These are phyloP conservation scores for Plasmodium berghei DNA, from an alignment of 169 alveolate species.

Conservation along the genomic window DNA sequence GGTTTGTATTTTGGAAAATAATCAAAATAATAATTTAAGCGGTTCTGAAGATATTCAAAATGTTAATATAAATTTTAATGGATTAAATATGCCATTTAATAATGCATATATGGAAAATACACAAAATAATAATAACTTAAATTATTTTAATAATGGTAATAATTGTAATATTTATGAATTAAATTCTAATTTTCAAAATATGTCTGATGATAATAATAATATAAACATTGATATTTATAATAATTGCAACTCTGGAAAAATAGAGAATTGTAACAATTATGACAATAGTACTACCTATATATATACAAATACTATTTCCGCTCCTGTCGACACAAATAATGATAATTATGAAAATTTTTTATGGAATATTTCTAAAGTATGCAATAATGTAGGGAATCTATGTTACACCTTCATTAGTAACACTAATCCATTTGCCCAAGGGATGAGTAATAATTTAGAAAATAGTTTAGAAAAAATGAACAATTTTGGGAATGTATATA, in stretches of 20 bases:
- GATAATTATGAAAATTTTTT: background rate
- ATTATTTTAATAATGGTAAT: background rate
- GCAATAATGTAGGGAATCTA: no score
- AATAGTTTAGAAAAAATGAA: background rate
- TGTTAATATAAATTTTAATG: background rate
- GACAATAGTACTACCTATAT: background rate
- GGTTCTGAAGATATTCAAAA: background rate
- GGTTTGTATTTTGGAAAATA: background rate
- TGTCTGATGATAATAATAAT: slow-evolving; percentile 3
- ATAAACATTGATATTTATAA: background rate
- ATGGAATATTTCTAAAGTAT: no score
- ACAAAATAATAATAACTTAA: background rate
- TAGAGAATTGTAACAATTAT: background rate
- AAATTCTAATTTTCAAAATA: background rate
- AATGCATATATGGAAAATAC: background rate
- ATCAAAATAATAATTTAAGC: background rate
- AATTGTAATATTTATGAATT: background rate
- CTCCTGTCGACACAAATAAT: background rate
- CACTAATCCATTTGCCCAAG: no score
- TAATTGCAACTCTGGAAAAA: background rate
- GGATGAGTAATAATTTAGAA: background rate
- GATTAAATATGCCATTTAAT: background rate
- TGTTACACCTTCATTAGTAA: no score
- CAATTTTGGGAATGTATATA: background rate
- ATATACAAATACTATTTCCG: background rate